Percentiles rank a stretch among this genome's conserved stretches.
phyloP scores from a whole-genome alignment of 179 eudicot species.

The Carnegiea gigantea region DNA sequence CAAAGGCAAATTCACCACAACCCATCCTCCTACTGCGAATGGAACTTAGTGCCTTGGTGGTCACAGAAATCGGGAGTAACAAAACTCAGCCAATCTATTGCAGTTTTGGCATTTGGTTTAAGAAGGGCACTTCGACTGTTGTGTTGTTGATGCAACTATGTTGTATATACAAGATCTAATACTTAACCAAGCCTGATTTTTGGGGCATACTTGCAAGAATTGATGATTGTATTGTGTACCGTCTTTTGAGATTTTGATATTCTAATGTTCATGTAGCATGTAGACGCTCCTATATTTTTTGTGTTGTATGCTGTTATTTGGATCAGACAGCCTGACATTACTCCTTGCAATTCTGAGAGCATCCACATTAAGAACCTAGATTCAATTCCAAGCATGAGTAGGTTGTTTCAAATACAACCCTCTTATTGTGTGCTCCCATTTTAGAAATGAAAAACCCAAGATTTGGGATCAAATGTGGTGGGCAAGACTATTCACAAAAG shows the following conservation, averaged over 20 bases:
- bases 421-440: too few species aligned
- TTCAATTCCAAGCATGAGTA: too few species aligned
- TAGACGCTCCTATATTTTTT: background rate
- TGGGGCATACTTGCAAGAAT: background rate
- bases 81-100: background rate
- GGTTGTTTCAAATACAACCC: too few species aligned
- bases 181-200: constrained; percentile 6
- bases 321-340: too few species aligned
- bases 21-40: constrained; percentile 25
- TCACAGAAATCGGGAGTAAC: background rate
- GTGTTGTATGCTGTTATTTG: background rate
- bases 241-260: background rate
- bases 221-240: background rate
- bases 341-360: too few species aligned
- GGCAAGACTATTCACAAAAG: too few species aligned
- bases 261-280: background rate
- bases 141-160: background rate
- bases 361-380: too few species aligned
- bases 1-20: constrained; percentile 10
- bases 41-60: constrained; percentile 12
- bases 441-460: too few species aligned
- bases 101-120: background rate
- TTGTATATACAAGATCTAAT: background rate
- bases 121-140: constrained; percentile 1
- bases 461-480: too few species aligned